A percentile compares a stretch with the other conserved stretches of the same genome.
These are phyloP conservation scores for Trypanosoma rangeli DNA, from an alignment of 208 protist genomes.

Conservation along the genomic window DNA sequence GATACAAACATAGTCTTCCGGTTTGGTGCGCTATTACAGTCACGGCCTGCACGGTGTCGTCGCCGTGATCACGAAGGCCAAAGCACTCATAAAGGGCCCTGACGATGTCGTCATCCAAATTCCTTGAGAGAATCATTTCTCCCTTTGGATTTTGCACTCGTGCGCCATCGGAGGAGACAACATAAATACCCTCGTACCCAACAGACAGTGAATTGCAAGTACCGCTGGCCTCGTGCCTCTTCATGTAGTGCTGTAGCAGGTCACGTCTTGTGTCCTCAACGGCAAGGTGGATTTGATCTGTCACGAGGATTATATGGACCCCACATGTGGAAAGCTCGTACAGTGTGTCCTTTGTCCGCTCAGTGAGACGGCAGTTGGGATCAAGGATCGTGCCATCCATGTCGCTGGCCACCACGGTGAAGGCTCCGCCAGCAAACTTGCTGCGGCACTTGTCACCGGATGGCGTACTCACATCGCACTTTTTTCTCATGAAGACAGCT, in stretches of 20 bases:
- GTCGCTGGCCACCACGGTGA: conserved; percentile 35
- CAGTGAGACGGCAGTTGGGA: conserved; percentile 27
- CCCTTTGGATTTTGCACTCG: conserved; percentile 52
- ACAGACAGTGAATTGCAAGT: not conserved
- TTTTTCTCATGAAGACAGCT: not conserved
- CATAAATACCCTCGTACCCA: conserved; percentile 39
- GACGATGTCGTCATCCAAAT: conserved; percentile 57
- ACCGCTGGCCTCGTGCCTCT: not conserved
- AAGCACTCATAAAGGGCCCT: conserved; percentile 43
- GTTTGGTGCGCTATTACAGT: conserved; percentile 16
- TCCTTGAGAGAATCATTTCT: conserved; percentile 39
- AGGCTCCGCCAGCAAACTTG: conserved; percentile 10
- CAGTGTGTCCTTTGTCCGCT: conserved; percentile 38
- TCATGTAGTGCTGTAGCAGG: conserved; percentile 10
- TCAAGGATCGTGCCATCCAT: conserved; percentile 62
- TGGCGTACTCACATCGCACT: not conserved
- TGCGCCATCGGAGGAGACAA: conserved; percentile 69
- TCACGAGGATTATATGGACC: conserved; percentile 82
- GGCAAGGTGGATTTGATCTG: conserved; percentile 62
- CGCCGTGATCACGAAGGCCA: conserved; percentile 19
- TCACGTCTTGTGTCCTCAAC: conserved; percentile 45
- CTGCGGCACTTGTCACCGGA: not conserved
- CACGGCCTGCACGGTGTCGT: not conserved
- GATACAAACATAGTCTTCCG: conserved; percentile 5
- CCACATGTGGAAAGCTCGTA: conserved; percentile 52